Base-by-base conservation (phyloP, 1,139 yeast species). In the Yamadazyma sp. region DNA sequence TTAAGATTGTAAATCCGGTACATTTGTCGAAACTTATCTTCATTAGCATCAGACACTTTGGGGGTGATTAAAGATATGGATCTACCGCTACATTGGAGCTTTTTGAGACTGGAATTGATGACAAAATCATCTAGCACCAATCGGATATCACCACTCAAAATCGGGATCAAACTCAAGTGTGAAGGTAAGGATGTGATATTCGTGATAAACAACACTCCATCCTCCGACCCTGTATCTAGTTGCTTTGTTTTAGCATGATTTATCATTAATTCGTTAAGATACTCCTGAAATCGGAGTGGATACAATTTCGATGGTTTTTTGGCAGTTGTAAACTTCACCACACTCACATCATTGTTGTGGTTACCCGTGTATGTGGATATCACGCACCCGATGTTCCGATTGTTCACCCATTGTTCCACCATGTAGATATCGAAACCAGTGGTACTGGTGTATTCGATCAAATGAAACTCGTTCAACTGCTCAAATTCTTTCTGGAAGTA, bases 381-480 rank as follows among this genome's bases (percentile, higher is more conserved):
- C 6, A 86, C 73, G 0, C 83, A 71, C 25, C 87, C 81, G 16
- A 80, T 66, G 38, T 76, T 73, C 29, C 97, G 67, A 41, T 81
- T 82, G 30, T 84, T 74, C 3, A 86, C 83, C 97, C 98, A 92
- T 59, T 90, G 97, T 56, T 92, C 97, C 10, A 90, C 95, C 34
- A 92, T 69, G 54, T 92, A 92, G 20, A 86, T 76, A 57, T 92
- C 97, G 56, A 85, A 87, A 1, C 97, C 97, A 1, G 67, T 51
- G 5, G 80, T 67, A 13, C 62, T 63, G 1, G 80, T 59, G 39
- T 70, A 74, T 30, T 73, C 76, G 38, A 52, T 54, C 11, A 64
- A 43, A 43, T 64, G 67, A 51, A 67, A 62, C 42, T 74, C 76
- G 24, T 61, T 58, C 14, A 56, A 52, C 2, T 54, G 47, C 10